phyloP scores from a whole-genome alignment of 768 basidiomycete genomes.

The Leccinum variicolor region DNA sequence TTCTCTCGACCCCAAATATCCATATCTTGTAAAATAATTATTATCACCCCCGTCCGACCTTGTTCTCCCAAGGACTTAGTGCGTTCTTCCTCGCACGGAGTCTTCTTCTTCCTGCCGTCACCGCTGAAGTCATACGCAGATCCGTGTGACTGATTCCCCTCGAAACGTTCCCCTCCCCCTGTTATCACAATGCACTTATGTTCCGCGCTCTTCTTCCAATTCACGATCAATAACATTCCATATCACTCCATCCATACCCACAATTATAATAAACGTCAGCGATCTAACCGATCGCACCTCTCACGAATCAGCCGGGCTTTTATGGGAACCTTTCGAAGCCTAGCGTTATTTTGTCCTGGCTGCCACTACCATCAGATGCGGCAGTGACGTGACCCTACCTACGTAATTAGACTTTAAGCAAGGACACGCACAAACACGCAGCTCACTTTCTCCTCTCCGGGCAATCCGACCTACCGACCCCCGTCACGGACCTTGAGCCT shows the following conservation, averaged over 20 bases:
- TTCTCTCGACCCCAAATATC: conserved; percentile 17
- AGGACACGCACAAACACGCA: conserved; percentile 28
- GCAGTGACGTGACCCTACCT: conserved; percentile 28
- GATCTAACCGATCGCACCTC: conserved; percentile 12
- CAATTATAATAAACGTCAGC: conserved; percentile 13
- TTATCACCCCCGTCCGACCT: no score
- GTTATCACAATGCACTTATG: conserved; percentile 16
- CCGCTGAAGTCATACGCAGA: conserved; percentile 30
- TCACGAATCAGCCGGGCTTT: conserved; percentile 11
- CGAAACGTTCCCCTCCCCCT: conserved; percentile 10
- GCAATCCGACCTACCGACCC: conserved; percentile 12
- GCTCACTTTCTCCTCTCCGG: conserved; percentile 16
- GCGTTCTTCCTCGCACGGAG: conserved; percentile 20
- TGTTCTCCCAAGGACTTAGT: conserved; percentile 21
- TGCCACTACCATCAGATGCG: conserved; percentile 23
- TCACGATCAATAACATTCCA: conserved; percentile 23
- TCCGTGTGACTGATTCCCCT: conserved; percentile 26
- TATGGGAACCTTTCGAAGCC: conserved; percentile 11
- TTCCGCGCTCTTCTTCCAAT: conserved; percentile 15
- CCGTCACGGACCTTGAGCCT: conserved; percentile 23
- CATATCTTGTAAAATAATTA: conserved; percentile 1
- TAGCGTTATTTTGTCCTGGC: conserved; percentile 7
- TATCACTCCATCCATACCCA: conserved; percentile 15
- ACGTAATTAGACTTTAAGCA: conserved; percentile 40
- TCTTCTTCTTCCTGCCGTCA: conserved; percentile 21